phyloP scores from a whole-genome alignment of 2,329 filamentous ascomycete genomes.

The Mycosphaerella sp. region DNA sequence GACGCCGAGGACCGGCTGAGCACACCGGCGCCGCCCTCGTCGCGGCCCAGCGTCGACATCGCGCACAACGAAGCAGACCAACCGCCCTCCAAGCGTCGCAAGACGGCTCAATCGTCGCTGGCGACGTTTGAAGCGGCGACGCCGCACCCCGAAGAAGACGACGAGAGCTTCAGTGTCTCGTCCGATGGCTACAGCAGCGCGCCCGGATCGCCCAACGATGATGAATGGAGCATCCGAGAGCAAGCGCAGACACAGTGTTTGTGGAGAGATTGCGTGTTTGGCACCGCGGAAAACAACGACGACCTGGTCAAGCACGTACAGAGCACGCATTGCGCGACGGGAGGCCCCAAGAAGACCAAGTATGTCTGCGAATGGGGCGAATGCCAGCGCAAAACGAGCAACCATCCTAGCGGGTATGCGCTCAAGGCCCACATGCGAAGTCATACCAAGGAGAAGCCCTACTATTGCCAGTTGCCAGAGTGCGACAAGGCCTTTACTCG shows the following conservation, averaged over 20 bases:
- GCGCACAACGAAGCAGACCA: slow-evolving; percentile 30
- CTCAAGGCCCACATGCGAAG: slow-evolving; percentile 96
- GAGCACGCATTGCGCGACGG: slow-evolving; percentile 76
- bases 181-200: slow-evolving; percentile 80
- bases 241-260: slow-evolving; percentile 43
- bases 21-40: slow-evolving; percentile 45
- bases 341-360: slow-evolving; percentile 72
- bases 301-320: slow-evolving; percentile 54
- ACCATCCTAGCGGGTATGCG: slow-evolving; percentile 92
- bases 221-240: slow-evolving; percentile 37
- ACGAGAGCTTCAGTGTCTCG: slow-evolving; percentile 59
- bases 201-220: slow-evolving; percentile 48
- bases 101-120: slow-evolving; percentile 28
- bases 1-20: slow-evolving; percentile 51
- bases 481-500: slow-evolving; percentile 95
- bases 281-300: slow-evolving; percentile 47
- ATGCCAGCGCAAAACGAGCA: slow-evolving; percentile 78
- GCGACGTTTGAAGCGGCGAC: slow-evolving; percentile 23
- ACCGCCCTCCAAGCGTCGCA: slow-evolving; percentile 36
- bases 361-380: slow-evolving; percentile 98
- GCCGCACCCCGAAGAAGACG: slow-evolving; percentile 34
- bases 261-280: slow-evolving; percentile 47
- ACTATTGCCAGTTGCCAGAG: slow-evolving; percentile 93
- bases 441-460: slow-evolving; percentile 96
- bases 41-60: slow-evolving; percentile 39